phyloP scores from a whole-genome alignment of 1,139 yeast genomes.

The Magnusiomyces suaveolens region DNA sequence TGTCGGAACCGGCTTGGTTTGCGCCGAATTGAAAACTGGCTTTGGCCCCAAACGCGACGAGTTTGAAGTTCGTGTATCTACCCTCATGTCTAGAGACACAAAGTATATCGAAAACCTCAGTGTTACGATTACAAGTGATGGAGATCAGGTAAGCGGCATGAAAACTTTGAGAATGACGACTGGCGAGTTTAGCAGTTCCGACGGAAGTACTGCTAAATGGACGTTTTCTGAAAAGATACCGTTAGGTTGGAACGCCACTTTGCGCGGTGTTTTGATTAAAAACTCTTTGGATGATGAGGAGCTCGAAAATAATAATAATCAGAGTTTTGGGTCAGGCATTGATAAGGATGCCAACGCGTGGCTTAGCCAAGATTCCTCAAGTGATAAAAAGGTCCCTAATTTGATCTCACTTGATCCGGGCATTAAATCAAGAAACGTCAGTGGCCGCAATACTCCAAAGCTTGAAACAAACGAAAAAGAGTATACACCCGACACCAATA shows the following conservation, averaged over 20 bases:
- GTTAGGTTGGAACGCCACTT: conserved; percentile 59
- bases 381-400: neutral
- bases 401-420: neutral
- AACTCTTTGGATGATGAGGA: conserved; percentile 4
- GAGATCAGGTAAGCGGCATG: conserved; percentile 24
- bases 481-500: neutral
- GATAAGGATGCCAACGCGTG: conserved; percentile 1
- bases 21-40: conserved; percentile 50
- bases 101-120: conserved; percentile 48
- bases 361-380: neutral
- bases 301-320: neutral
- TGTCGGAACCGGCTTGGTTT: conserved; percentile 44
- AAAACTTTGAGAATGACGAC: conserved; percentile 54
- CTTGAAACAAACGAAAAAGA: neutral
- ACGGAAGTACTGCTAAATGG: conserved; percentile 61
- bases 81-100: conserved; percentile 44
- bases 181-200: conserved; percentile 57
- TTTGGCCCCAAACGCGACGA: conserved; percentile 57
- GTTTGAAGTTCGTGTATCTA: conserved; percentile 59
- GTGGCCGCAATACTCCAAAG: neutral
- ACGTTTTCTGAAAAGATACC: conserved; percentile 49
- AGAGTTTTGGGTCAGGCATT: no score
- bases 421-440: neutral
- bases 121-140: conserved; percentile 42
- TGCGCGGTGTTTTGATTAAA: conserved; percentile 46